Percentiles rank a stretch among this genome's conserved stretches.
Evolutionary conservation across 2,329 filamentous ascomycete genomes (phyloP).

Genomic region (Rhynchosporium secalis): DNA sequence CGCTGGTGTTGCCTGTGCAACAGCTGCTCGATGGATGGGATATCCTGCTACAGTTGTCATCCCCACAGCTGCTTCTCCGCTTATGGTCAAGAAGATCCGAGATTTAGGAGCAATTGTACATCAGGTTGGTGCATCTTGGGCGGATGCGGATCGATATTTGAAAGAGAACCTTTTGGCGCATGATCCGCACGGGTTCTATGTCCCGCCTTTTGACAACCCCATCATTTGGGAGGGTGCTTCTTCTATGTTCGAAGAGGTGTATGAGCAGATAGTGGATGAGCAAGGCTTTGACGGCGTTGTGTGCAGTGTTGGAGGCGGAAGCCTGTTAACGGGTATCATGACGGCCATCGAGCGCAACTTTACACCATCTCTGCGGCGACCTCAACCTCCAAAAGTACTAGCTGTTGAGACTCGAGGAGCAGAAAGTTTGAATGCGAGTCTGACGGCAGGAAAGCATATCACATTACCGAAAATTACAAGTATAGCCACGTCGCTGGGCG

Average conservation of each 20-base stretch:
- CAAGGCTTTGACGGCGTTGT: slow-evolving; percentile 65
- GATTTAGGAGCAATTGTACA: slow-evolving; percentile 69
- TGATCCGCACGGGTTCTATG: slow-evolving; percentile 57
- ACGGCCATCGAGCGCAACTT: slow-evolving; percentile 31
- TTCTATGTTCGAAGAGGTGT: slow-evolving; percentile 52
- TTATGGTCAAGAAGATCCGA: slow-evolving; percentile 71
- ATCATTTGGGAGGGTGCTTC: slow-evolving; percentile 67
- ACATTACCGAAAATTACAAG: slow-evolving; percentile 72
- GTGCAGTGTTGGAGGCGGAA: slow-evolving; percentile 79
- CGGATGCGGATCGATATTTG: slow-evolving; percentile 68
- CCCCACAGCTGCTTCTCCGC: slow-evolving; percentile 61
- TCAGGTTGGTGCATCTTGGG: slow-evolving; percentile 66
- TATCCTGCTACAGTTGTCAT: slow-evolving; percentile 75
- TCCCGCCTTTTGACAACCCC: slow-evolving; percentile 69
- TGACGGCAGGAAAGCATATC: slow-evolving; percentile 57
- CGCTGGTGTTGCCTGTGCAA: slow-evolving; percentile 78
- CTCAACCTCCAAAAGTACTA: slow-evolving; percentile 53
- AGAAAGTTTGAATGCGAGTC: slow-evolving; percentile 64
- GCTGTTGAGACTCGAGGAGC: slow-evolving; percentile 77
- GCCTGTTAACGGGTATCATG: slow-evolving; percentile 74
- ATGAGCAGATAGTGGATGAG: slow-evolving; percentile 32
- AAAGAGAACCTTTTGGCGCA: slow-evolving; percentile 55
- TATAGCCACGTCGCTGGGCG: slow-evolving; percentile 73
- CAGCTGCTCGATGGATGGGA: slow-evolving; percentile 64
- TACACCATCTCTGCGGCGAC: slow-evolving; percentile 14